These are phyloP conservation scores for Karstenula rhodostoma DNA, from an alignment of 2,329 filamentous ascomycete genomes.

Conservation along the genomic window DNA sequence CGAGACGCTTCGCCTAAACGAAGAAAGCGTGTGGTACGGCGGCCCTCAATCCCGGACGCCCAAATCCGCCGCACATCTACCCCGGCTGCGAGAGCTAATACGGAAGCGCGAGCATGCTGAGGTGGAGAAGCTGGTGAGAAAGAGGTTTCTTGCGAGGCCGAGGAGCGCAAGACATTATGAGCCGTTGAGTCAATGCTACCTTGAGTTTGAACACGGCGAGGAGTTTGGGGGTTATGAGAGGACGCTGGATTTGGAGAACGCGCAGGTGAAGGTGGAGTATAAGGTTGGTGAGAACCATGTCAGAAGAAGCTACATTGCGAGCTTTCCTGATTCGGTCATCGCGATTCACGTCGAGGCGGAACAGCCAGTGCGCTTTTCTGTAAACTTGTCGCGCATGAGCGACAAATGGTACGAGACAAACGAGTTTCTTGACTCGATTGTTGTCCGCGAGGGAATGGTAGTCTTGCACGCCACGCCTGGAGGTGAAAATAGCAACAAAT, in stretches of 20 bases:
- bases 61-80: slow-evolving; percentile 45
- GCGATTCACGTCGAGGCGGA: slow-evolving; percentile 43
- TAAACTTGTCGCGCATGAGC: slow-evolving; percentile 51
- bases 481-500: slow-evolving; percentile 20
- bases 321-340: slow-evolving; percentile 53
- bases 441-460: slow-evolving; percentile 26
- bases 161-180: slow-evolving; percentile 59
- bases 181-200: slow-evolving; percentile 44
- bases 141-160: slow-evolving; percentile 57
- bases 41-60: slow-evolving; percentile 54
- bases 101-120: slow-evolving; percentile 50
- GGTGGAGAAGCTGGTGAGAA: slow-evolving; percentile 53
- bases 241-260: slow-evolving; percentile 50
- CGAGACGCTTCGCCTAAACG: slow-evolving; percentile 58
- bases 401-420: slow-evolving; percentile 56
- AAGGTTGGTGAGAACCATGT: slow-evolving; percentile 41
- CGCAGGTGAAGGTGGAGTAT: slow-evolving; percentile 51
- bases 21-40: slow-evolving; percentile 51
- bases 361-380: slow-evolving; percentile 19
- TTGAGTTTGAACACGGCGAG: slow-evolving; percentile 15
- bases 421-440: slow-evolving; percentile 54
- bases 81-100: slow-evolving; percentile 52
- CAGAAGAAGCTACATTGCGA: slow-evolving; percentile 53
- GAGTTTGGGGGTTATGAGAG: slow-evolving; percentile 45
- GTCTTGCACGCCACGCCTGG: slow-evolving; percentile 24